Evolutionary conservation across 2,329 filamentous ascomycete genomes (phyloP), one percentile per base, ranked within the genome.

Genomic region (Neobulgaria alba): DNA sequence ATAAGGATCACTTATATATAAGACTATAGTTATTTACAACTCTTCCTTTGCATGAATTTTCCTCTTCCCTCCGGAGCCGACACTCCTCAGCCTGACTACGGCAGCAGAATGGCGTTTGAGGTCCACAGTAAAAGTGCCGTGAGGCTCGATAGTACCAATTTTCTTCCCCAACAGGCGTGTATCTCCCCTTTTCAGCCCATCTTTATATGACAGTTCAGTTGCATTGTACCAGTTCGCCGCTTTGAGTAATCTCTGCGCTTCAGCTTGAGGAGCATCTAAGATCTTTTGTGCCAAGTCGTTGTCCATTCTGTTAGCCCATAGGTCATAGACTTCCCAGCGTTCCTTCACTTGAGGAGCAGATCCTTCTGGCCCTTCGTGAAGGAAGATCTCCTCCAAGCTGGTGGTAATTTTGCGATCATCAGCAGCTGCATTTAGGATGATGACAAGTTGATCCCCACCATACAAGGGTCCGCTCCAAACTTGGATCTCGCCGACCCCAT

Each of bases 251-350:
- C 16, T 34, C 16, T 29, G 23, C 29, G 40, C 4, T 14, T 45
- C 36, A 10, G 34, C 26, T 2, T 15, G 9, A 4, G 19, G n/a
- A 7, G 44, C 33, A 17, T 45, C 42, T 3, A 42, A 18, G 18
- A 43, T 41, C 29, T 58, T 40, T 29, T 57, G 54, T 0, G 69
- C 68, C 39, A 65, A 61, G 2, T 53, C 57, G 19, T 64, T 57
- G 17, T 54, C 59, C 68, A 75, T 72, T 23, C 71, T 60, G 43
- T 68, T 65, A 3, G 63, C 69, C 71, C 71, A 74, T 2, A 75
- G 58, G 49, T 75, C 70, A 48, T 66, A 69, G 3, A 74, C 57
- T 39, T 72, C 68, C 69, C 69, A 75, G 1, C 56, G 59, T 44
- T 62, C 51, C 18, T 58, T 50, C 0, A 65, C 52, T 52, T 69